Evolutionary conservation across 768 basidiomycete genomes (phyloP).

Genomic region (Phylloporus arenicola): DNA sequence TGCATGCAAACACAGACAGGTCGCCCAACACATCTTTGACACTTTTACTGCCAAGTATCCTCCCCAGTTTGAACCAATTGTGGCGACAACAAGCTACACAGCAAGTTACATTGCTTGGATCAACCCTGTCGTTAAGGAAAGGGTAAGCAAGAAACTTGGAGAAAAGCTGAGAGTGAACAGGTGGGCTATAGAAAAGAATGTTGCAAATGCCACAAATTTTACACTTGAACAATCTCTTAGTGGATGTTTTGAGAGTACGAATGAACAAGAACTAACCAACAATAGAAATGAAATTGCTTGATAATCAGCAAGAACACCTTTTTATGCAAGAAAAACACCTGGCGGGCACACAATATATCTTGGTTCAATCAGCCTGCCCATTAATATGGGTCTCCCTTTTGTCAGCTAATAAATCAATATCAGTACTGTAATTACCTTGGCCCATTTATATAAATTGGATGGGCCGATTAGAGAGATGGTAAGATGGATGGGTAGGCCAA

Average conservation of each 20-base stretch:
- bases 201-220: conserved; percentile 91
- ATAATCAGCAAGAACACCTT: conserved; percentile 85
- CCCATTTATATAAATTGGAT: too few relatives aligned
- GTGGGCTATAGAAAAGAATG: conserved; percentile 88
- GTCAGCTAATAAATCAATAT: too few relatives aligned
- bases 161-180: conserved; percentile 88
- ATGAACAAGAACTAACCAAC: conserved; percentile 45
- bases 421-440: too few relatives aligned
- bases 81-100: conserved; percentile 82
- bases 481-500: too few relatives aligned
- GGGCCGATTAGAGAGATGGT: too few relatives aligned
- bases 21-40: conserved; percentile 13
- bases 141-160: conserved; percentile 86
- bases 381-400: too few relatives aligned
- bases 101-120: conserved; percentile 77
- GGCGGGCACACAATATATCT: conserved; percentile 90
- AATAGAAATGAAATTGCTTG: conserved; percentile 98
- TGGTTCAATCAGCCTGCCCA: too few relatives aligned
- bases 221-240: conserved; percentile 50
- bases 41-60: conserved; percentile 46
- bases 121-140: conserved; percentile 87
- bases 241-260: background rate
- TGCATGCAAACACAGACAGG: conserved; percentile 13
- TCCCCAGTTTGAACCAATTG: conserved; percentile 82
- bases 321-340: conserved; percentile 85